These are phyloP conservation scores for Puccinia novopanici DNA, from an alignment of 1,284 basidiomycete species.

Conservation along the genomic window DNA sequence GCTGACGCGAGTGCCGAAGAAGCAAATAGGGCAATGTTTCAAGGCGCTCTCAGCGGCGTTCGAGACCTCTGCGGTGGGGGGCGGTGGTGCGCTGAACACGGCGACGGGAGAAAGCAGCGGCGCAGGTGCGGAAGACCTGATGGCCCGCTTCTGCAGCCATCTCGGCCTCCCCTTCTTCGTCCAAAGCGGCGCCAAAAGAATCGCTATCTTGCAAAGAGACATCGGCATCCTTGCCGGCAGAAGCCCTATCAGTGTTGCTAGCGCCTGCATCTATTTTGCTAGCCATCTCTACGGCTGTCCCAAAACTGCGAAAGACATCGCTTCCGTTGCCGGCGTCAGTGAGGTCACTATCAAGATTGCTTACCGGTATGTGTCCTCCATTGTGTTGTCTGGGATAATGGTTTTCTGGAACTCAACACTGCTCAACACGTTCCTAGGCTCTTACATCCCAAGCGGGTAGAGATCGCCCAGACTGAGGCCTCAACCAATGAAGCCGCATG, in stretches of 20 bases:
- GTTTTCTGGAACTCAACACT: no score
- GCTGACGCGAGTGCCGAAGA: constrained; percentile 89
- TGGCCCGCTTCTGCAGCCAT: constrained; percentile 93
- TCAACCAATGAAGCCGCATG: constrained; percentile 15
- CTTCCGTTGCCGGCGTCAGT: constrained; percentile 91
- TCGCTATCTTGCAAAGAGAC: constrained; percentile 77
- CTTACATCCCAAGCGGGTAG: constrained; percentile 29
- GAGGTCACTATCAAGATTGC: constrained; percentile 87
- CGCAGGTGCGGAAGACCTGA: constrained; percentile 71
- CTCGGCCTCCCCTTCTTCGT: constrained; percentile 80
- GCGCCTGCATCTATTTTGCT: constrained; percentile 91
- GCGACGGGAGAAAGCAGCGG: constrained; percentile 47
- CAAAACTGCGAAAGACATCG: constrained; percentile 81
- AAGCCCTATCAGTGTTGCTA: constrained; percentile 92
- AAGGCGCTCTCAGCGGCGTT: constrained; percentile 90
- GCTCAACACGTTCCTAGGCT: neutral
- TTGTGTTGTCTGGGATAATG: no score
- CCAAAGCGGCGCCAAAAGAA: constrained; percentile 79
- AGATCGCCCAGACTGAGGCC: constrained; percentile 18
- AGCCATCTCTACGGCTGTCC: constrained; percentile 74
- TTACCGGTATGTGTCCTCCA: constrained; percentile 57
- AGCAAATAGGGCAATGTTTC: constrained; percentile 91
- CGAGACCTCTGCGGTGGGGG: constrained; percentile 62
- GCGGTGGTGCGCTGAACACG: constrained; percentile 53
- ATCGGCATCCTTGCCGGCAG: constrained; percentile 87